Evolutionary conservation across 129 eudicot species (phyloP), one percentile per base, ranked within the genome.

Genomic region (Apium graveolens): DNA sequence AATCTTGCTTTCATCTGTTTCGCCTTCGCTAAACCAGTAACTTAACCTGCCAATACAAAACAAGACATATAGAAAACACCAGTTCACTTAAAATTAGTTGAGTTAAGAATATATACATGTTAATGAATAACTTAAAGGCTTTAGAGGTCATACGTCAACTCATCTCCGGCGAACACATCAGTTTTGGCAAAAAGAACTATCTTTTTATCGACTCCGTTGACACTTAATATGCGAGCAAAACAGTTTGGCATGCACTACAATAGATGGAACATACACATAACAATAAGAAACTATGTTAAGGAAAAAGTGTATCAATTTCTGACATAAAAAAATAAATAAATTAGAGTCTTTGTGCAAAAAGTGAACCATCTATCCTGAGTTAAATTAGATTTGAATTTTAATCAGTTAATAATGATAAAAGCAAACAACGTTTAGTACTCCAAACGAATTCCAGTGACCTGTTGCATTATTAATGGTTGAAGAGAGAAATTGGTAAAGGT

Each of bases 161-260:
- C 98, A 18, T 83, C 87, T 11, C 98, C 98, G 34, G 90, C 92
- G 63, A 92, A 78, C 27, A 93, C 92, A 79, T 90, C 82, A 76
- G 86, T 78, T 82, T 85, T 93, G 51, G 98, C 98, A 42, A 89
- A 83, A 62, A 93, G 92, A 79, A 93, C 91, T 72, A 93, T 90
- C 35, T 91, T 83, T 74, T 91, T 83, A 70, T 92, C 91, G 78
- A 87, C 91, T 9, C 84, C 79, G 38, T 86, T 92, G 82, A 86
- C 68, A 73, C 91, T 90, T 88, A 93, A 72, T 78, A 93, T 93
- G 84, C 97, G 87, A 16, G 98, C 96, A 43, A 90, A 87, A 82
- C 98, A 93, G 79, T 89, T 93, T 41, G 97, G 98, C 94, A 86
- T 87, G 87, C 98, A 93, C 97, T 90, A 92, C 79, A 86, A 41